Percentiles rank a stretch among this genome's conserved stretches.
Conservation (phyloP, 2,329 filamentous ascomycete genomes). For the Neopestalotiopsis clavispora region DNA sequence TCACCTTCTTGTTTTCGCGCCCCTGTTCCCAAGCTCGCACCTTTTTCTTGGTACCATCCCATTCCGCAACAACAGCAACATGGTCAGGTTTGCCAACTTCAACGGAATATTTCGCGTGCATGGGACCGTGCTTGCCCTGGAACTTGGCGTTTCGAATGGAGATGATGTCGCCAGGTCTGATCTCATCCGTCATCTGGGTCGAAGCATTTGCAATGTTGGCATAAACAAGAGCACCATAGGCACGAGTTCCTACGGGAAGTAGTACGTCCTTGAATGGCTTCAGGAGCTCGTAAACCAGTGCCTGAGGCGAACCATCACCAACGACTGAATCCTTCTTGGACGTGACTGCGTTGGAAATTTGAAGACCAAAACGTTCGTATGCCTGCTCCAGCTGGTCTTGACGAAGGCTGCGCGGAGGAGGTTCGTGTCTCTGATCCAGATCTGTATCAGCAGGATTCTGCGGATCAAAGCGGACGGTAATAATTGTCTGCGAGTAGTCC, state of each 20-base stretch:
- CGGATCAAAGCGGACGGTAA: constrained; percentile 80
- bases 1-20: constrained; percentile 89
- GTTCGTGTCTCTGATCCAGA: constrained; percentile 85
- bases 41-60: constrained; percentile 99
- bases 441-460: constrained; percentile 73
- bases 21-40: constrained; percentile 95
- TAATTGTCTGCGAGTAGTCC: constrained; percentile 93
- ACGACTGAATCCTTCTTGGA: constrained; percentile 80
- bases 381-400: constrained; percentile 93
- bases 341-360: constrained; percentile 72
- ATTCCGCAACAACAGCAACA: constrained; percentile 89
- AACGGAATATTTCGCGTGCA: constrained; percentile 90
- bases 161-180: constrained; percentile 89
- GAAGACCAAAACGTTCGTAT: constrained; percentile 80
- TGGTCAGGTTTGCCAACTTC: constrained; percentile 91
- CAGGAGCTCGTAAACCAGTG: constrained; percentile 80
- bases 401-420: constrained; percentile 78
- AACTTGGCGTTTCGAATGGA: constrained; percentile 92
- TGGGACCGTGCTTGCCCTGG: constrained; percentile 91
- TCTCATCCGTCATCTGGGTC: constrained; percentile 89
- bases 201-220: constrained; percentile 94
- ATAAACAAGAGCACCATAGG: constrained; percentile 92
- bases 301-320: constrained; percentile 81
- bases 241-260: constrained; percentile 81
- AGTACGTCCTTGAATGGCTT: constrained; percentile 75